phyloP scores from a whole-genome alignment of 768 basidiomycete genomes.

The Favolaschia claudopus region DNA sequence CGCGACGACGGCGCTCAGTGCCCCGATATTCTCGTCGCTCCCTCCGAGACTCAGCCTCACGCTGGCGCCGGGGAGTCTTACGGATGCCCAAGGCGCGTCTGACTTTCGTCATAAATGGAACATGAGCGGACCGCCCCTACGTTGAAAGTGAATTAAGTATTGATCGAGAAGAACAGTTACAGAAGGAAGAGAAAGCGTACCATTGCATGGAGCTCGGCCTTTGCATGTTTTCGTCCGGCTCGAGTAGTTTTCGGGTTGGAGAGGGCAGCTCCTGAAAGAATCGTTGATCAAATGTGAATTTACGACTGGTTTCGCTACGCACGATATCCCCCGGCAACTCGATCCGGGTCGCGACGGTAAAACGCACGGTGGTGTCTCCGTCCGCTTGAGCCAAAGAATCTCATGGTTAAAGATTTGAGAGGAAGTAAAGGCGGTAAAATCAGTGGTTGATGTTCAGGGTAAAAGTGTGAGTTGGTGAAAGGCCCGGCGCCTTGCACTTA shows the following conservation, averaged over 20 bases:
- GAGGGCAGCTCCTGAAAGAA: conserved; percentile 50
- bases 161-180: background rate
- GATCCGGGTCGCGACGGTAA: conserved; percentile 49
- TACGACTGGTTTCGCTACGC: conserved; percentile 29
- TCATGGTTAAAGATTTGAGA: conserved; percentile 13
- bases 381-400: conserved; percentile 24
- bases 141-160: background rate
- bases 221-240: conserved; percentile 53
- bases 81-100: conserved; percentile 61
- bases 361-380: conserved; percentile 33
- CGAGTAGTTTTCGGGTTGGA: conserved; percentile 59
- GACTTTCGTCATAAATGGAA: conserved; percentile 59
- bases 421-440: too few species aligned
- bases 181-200: conserved; percentile 36
- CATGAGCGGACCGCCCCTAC: conserved; percentile 55
- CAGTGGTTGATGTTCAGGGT: too few species aligned
- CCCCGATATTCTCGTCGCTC: background rate
- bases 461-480: too few species aligned
- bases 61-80: conserved; percentile 45
- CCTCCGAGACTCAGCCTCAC: background rate
- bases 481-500: too few species aligned
- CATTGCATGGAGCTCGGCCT: conserved; percentile 53
- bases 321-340: conserved; percentile 60
- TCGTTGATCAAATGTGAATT: background rate
- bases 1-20: background rate